Percentiles rank a stretch among this genome's conserved stretches.
Evolutionary conservation across 2,329 filamentous ascomycete species (phyloP).

Genomic region (Septoria petroselini): DNA sequence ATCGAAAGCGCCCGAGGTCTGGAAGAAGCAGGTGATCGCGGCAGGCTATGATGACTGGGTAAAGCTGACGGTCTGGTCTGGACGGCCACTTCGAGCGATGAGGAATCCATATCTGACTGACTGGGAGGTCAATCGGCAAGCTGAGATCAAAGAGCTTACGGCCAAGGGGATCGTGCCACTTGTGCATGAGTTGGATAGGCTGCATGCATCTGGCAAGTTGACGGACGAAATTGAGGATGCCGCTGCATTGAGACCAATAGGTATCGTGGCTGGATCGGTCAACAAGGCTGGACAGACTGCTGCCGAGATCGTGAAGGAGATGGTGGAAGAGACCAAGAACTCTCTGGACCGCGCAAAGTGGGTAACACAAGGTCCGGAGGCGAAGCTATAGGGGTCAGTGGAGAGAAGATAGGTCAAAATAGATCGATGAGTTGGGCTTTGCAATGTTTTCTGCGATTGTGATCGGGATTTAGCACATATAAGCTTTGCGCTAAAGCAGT

Average conservation of each 20-base stretch:
- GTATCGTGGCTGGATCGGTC: conserved; percentile 24
- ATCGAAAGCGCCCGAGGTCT: conserved; percentile 21
- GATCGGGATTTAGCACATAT: too few relatives aligned
- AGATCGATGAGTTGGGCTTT: too few relatives aligned
- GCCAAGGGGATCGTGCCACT: conserved; percentile 85
- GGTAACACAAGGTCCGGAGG: background rate
- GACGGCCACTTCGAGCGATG: conserved; percentile 84
- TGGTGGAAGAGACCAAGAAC: conserved; percentile 13
- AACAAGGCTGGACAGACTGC: conserved; percentile 24
- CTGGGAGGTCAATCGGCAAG: conserved; percentile 86
- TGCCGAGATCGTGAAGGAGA: conserved; percentile 21
- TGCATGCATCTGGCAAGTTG: conserved; percentile 42
- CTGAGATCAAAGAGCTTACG: conserved; percentile 88
- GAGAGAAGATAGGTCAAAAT: too few relatives aligned
- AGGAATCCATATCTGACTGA: conserved; percentile 88
- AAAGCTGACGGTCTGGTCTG: conserved; percentile 95
- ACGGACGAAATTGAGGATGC: conserved; percentile 26
- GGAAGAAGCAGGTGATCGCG: conserved; percentile 61
- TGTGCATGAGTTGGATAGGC: conserved; percentile 84
- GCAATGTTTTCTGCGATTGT: too few relatives aligned
- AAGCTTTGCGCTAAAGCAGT: too few relatives aligned
- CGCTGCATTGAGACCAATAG: conserved; percentile 40
- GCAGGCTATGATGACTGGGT: conserved; percentile 90
- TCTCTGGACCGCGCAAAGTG: conserved; percentile 7
- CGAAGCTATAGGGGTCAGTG: conserved; percentile 1